These are phyloP conservation scores for Tolypocladium endophyticum DNA, from an alignment of 2,329 filamentous ascomycete species.

Conservation along the genomic window DNA sequence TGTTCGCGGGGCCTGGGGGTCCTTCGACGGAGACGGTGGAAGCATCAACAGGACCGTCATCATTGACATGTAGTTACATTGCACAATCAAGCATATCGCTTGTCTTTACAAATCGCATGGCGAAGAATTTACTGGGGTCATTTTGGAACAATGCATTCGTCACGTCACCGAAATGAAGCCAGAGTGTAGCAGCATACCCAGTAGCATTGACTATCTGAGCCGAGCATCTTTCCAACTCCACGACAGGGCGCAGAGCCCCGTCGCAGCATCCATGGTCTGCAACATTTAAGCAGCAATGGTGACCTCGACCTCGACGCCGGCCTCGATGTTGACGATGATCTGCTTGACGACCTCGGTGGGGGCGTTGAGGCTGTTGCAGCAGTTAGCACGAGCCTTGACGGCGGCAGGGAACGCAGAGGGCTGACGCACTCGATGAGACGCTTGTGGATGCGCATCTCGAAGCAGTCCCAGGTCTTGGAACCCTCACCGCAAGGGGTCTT, in stretches of 20 bases:
- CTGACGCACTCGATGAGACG: constrained; percentile 76
- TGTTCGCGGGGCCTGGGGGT: constrained; percentile 12
- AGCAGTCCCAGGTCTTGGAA: constrained; percentile 99
- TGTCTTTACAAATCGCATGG: background rate
- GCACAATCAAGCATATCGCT: background rate
- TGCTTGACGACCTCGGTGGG: constrained; percentile 97
- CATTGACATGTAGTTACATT: background rate
- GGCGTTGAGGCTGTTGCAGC: constrained; percentile 61
- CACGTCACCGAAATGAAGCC: background rate
- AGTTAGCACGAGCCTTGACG: constrained; percentile 3
- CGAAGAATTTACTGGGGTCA: background rate
- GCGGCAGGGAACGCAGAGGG: background rate
- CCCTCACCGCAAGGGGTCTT: constrained; percentile 99
- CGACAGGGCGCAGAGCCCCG: background rate
- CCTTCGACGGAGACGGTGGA: background rate
- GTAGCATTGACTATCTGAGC: background rate
- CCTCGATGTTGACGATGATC: constrained; percentile 94
- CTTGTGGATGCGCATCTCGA: constrained; percentile 99
- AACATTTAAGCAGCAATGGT: constrained; percentile 69
- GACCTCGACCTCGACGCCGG: constrained; percentile 86
- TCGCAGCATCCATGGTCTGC: background rate
- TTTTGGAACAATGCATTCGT: background rate
- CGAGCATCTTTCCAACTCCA: background rate
- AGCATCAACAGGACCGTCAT: background rate
- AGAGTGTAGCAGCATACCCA: background rate